Evolutionary conservation across 306 rosid genomes (phyloP), one percentile per base, ranked within the genome.

Genomic region (Rosa lucieae): DNA sequence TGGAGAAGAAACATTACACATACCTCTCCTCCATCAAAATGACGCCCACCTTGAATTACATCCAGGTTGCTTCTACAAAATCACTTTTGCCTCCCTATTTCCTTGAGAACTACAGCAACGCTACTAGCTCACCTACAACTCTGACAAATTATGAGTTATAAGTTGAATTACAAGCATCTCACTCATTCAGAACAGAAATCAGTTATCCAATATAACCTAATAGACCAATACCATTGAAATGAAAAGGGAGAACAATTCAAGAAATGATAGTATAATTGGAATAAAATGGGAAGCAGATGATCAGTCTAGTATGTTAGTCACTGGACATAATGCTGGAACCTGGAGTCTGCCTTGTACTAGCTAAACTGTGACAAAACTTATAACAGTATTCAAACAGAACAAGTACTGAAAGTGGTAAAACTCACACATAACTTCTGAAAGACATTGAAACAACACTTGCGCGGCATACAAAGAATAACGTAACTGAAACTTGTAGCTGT

Each of bases 41-140:
- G 92, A 82, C 91, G 90, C 98, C 98, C 5, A 90, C 81, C 89
- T 94, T 20, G 96, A 94, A 86, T 78, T 94, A 88, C 97, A 90
- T 42, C 81, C 43, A 58, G 97, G 90, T 73, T 92, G 94, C 51
- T 47, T 47, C 14, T 47, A 47, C 51, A 11, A 47, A 47, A 47
- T 12, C 51, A 47, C 51, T 11, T 65, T 90, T 83, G 23, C 97
- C 94, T 89, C 96, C 98, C 85, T 92, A 78, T 85, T 85, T 86
- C 97, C 97, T 75, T 82, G 74, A 70, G 84, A 71, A 66, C 92
- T 90, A 43, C 89, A 94, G 84, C 89, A 94, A 69, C 56, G 53
- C 61, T 55, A 92, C 91, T 75, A 94, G 85, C 81, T 92, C 92
- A 70, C 98, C 98, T 56, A 85, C 52, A 75, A 84, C 78, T 82